Base-by-base conservation (phyloP, 176 grass and related monocot species). In the Eleusine indica region DNA sequence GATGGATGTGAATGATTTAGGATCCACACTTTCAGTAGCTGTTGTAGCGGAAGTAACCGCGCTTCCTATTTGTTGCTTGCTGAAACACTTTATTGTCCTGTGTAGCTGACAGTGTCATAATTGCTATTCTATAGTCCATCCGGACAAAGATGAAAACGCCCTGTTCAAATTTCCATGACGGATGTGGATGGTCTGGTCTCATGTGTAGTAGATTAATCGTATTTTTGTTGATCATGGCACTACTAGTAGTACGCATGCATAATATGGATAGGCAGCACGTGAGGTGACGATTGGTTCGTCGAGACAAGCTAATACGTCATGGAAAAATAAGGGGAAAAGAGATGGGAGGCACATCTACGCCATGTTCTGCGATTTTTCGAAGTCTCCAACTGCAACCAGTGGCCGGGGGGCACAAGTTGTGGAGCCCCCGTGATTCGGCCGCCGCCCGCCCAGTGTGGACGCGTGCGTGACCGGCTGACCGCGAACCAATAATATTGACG, bases 31-130 rank as follows among this genome's bases (percentile, higher is more conserved):
- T 63, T 49, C 8, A 68, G 40, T 28, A 17, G 13, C 29, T 35
- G 28, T 66, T 37, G 7, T 64, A 3, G 76, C 13, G 66, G 88
- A 89, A 89, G 88, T 56, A 21, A 76, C 66, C 6, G 41, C 17
- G 66, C 78, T 89, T 89, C 78, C 66, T 46, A 44, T 56, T 52
- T 82, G 82, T 66, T 32, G 77, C 77, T 79, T 86, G 43, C 32
- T 42, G 14, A 32, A 32, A 32, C 32, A 32, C 32, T 56, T 35
- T 15, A 8, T 16, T 54, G 32, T 25, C 2, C 7, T 64, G 54
- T 52, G 41, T 40, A 85, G 18, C 60, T 71, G 75, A 2, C 29
- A 15, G 76, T 38, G 16, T 56, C 29, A 2, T 35, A 35, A 35
- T 35, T 35, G 32, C 32, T 35, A 35, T 35, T 35, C 32, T 35